These are phyloP conservation scores for Talaromyces albobiverticillius DNA, from an alignment of 2,329 filamentous ascomycete genomes.

Conservation along the genomic window DNA sequence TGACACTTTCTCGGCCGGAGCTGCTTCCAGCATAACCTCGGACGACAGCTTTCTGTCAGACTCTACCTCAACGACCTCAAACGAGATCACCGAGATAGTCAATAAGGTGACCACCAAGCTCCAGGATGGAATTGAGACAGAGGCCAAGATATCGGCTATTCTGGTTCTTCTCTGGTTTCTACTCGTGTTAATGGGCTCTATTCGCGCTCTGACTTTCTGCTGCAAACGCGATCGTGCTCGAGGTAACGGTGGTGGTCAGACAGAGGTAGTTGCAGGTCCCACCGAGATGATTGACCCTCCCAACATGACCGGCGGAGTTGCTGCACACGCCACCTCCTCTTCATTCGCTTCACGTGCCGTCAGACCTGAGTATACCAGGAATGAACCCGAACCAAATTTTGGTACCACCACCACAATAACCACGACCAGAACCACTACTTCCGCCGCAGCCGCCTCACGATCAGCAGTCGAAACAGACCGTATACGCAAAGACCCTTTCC, in stretches of 20 bases:
- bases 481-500: slow-evolving; percentile 1
- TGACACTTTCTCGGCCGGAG: slow-evolving; percentile 79
- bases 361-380: neutral
- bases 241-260: slow-evolving; percentile 55
- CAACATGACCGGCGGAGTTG: slow-evolving; percentile 2
- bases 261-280: neutral
- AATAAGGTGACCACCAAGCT: slow-evolving; percentile 66
- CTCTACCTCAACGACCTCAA: slow-evolving; percentile 68
- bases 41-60: slow-evolving; percentile 71
- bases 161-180: slow-evolving; percentile 76
- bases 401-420: too few relatives aligned
- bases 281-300: neutral
- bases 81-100: slow-evolving; percentile 78
- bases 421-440: too few relatives aligned
- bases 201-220: slow-evolving; percentile 63
- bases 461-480: neutral
- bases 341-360: neutral
- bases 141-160: slow-evolving; percentile 74
- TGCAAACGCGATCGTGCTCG: slow-evolving; percentile 58
- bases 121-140: slow-evolving; percentile 64
- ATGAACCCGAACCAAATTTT: too few relatives aligned
- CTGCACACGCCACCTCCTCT: neutral
- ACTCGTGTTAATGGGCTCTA: slow-evolving; percentile 70
- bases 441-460: neutral
- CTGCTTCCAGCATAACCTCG: slow-evolving; percentile 53